These are phyloP conservation scores for Leccinum barrowsii DNA, from an alignment of 768 basidiomycete genomes.

Conservation along the genomic window DNA sequence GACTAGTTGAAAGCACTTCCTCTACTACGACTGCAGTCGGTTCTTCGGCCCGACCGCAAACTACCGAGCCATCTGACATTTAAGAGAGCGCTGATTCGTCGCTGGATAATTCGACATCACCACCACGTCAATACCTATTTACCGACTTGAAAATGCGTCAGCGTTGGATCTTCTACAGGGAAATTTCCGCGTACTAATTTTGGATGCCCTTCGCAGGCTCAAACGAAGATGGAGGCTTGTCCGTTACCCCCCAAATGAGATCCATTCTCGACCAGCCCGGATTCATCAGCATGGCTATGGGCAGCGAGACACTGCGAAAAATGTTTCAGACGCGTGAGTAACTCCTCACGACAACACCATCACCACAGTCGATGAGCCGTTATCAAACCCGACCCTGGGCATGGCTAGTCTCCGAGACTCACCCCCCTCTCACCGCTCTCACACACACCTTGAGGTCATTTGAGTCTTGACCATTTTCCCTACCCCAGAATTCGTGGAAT, in stretches of 20 bases:
- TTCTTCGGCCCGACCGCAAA: neutral
- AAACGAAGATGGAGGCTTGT: slow-evolving; percentile 21
- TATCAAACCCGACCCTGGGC: neutral
- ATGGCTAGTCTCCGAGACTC: neutral
- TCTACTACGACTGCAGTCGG: neutral
- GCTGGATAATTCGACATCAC: neutral
- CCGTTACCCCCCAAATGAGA: slow-evolving; percentile 26
- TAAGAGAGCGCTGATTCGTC: neutral
- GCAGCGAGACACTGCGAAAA: slow-evolving; percentile 24
- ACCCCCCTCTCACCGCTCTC: neutral
- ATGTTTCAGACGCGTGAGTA: slow-evolving; percentile 31
- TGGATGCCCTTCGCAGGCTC: slow-evolving; percentile 5
- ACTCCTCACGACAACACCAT: neutral
- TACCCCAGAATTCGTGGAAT: slow-evolving; percentile 15
- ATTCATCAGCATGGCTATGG: slow-evolving; percentile 23
- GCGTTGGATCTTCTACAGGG: slow-evolving; percentile 2
- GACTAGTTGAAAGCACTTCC: neutral
- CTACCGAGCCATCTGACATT: neutral
- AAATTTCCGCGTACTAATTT: neutral
- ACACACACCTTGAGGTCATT: neutral
- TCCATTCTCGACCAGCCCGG: slow-evolving; percentile 25
- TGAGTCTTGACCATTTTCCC: neutral
- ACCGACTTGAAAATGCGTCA: slow-evolving; percentile 8
- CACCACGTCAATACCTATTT: neutral
- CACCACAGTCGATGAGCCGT: neutral